These are phyloP conservation scores for Cyamopsis tetragonoloba DNA, from an alignment of 306 rosid genomes.

Conservation along the genomic window DNA sequence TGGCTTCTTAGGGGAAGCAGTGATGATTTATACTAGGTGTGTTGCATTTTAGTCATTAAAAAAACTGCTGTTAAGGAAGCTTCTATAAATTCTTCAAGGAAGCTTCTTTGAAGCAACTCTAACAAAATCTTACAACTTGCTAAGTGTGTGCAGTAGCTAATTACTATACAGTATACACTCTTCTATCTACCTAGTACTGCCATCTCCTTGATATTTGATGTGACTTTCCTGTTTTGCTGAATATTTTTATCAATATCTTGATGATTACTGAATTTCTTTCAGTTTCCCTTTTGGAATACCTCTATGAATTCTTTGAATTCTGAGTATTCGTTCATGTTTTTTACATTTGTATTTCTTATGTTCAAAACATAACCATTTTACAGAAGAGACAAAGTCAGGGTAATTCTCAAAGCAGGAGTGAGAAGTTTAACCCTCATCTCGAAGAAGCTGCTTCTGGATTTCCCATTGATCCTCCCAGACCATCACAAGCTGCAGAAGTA, in stretches of 20 bases:
- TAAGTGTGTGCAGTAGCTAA: neutral
- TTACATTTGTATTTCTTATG: neutral
- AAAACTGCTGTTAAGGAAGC: neutral
- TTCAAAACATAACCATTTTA: constrained; percentile 11
- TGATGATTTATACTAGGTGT: neutral
- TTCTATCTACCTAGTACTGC: neutral
- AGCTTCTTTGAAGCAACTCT: neutral
- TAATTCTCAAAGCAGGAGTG: constrained; percentile 85
- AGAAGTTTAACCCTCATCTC: constrained; percentile 93
- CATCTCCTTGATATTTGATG: neutral
- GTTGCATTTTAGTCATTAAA: neutral
- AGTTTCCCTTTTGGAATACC: neutral
- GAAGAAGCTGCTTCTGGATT: constrained; percentile 98
- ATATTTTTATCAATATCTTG: neutral
- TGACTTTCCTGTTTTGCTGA: neutral
- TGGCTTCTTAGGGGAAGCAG: neutral
- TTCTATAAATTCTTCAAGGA: constrained; percentile 16
- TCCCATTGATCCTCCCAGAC: constrained; percentile 99
- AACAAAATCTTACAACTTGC: neutral
- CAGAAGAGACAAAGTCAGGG: constrained; percentile 88
- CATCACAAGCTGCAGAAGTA: constrained; percentile 69
- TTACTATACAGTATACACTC: neutral
- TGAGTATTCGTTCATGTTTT: neutral
- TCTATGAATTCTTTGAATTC: neutral
- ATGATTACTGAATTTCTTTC: neutral